A percentile compares a stretch with the other conserved stretches of the same genome.
phyloP scores from a whole-genome alignment of 2,329 filamentous ascomycete species.

The Epichloe elymi region DNA sequence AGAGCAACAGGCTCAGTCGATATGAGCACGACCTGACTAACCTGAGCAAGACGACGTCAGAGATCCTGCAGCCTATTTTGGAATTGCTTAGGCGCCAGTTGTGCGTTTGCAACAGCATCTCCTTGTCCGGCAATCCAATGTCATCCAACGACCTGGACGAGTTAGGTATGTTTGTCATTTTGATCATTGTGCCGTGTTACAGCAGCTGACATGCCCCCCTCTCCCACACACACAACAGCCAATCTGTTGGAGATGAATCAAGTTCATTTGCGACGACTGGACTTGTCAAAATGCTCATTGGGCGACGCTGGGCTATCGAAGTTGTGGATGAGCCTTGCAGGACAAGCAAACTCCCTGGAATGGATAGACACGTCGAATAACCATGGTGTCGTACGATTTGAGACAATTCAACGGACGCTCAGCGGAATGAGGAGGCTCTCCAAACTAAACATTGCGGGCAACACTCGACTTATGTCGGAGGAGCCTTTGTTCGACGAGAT shows the following conservation, averaged over 20 bases:
- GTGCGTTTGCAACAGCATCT: constrained; percentile 36
- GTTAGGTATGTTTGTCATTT: constrained; percentile 23
- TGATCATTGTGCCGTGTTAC: background rate
- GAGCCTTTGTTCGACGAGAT: constrained; percentile 34
- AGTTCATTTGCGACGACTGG: constrained; percentile 32
- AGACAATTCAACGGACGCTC: constrained; percentile 31
- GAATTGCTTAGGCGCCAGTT: constrained; percentile 34
- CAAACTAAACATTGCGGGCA: constrained; percentile 36
- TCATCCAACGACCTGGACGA: constrained; percentile 34
- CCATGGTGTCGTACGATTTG: constrained; percentile 35
- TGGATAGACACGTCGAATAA: constrained; percentile 40
- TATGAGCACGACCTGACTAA: constrained; percentile 11
- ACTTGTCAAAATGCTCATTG: constrained; percentile 38
- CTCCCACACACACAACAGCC: constrained; percentile 8
- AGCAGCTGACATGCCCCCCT: background rate
- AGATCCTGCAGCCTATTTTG: constrained; percentile 35
- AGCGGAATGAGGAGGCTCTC: constrained; percentile 29
- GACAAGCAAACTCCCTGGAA: constrained; percentile 32
- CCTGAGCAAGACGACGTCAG: constrained; percentile 18
- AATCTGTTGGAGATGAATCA: constrained; percentile 21
- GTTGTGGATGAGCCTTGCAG: constrained; percentile 33
- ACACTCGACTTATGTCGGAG: constrained; percentile 32
- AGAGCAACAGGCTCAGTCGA: constrained; percentile 11
- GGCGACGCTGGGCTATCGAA: constrained; percentile 34
- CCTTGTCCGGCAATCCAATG: constrained; percentile 36